Percentiles rank a stretch among this genome's conserved stretches.
These are phyloP conservation scores for Polytolypa hystricis DNA, from an alignment of 2,329 filamentous ascomycete species.

Conservation along the genomic window DNA sequence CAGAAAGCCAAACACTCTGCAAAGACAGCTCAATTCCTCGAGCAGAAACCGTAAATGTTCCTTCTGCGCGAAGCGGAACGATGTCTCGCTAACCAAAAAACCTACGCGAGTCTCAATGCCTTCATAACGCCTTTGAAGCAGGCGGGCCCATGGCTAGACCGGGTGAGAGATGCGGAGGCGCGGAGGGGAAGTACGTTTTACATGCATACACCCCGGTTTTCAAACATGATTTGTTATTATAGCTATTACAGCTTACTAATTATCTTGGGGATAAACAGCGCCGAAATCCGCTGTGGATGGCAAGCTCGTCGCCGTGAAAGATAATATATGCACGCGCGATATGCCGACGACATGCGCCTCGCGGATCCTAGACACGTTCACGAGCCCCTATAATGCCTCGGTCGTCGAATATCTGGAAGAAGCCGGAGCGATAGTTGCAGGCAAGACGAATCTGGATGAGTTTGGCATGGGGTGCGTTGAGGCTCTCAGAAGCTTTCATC, in stretches of 20 bases:
- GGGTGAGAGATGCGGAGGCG: slow-evolving; percentile 26
- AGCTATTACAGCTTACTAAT: neutral
- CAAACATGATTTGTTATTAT: neutral
- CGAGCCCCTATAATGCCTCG: slow-evolving; percentile 71
- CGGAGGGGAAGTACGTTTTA: slow-evolving; percentile 19
- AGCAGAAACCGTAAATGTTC: slow-evolving; percentile 27
- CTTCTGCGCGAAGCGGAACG: slow-evolving; percentile 34
- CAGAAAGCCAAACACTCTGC: too few species aligned
- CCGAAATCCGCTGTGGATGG: slow-evolving; percentile 32
- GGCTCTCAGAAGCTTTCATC: too few species aligned
- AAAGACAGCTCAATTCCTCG: neutral
- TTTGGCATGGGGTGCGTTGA: slow-evolving; percentile 67
- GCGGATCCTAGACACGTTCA: slow-evolving; percentile 56
- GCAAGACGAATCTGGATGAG: slow-evolving; percentile 90
- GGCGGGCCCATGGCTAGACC: slow-evolving; percentile 24
- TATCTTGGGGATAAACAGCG: slow-evolving; percentile 4
- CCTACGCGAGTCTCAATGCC: slow-evolving; percentile 27
- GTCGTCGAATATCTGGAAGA: slow-evolving; percentile 58
- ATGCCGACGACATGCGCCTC: slow-evolving; percentile 79
- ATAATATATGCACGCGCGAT: slow-evolving; percentile 59
- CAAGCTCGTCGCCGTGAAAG: slow-evolving; percentile 55
- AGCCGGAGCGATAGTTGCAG: slow-evolving; percentile 53
- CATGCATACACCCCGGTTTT: neutral
- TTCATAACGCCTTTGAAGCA: slow-evolving; percentile 29
- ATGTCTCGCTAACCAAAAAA: slow-evolving; percentile 31